Percentiles rank a stretch among this genome's conserved stretches.
Conservation (phyloP, 441 rosid species). For the Croton laevigatus region DNA sequence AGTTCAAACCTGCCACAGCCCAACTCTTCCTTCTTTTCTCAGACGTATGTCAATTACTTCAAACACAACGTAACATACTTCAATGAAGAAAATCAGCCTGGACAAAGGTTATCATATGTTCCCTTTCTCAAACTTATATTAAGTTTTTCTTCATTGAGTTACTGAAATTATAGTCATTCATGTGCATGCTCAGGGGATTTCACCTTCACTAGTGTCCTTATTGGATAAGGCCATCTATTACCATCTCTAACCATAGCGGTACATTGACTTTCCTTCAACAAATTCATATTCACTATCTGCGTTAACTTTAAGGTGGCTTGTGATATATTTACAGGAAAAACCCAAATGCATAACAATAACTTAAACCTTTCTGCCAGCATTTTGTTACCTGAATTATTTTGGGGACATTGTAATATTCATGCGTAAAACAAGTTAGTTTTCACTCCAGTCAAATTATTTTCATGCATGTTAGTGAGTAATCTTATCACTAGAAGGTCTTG, state of each 20-base stretch:
- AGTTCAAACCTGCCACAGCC: slow-evolving; percentile 47
- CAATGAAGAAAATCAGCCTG: slow-evolving; percentile 61
- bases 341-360: neutral
- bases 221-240: slow-evolving; percentile 82
- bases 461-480: neutral
- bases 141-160: slow-evolving; percentile 7
- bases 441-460: too few relatives aligned
- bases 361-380: neutral
- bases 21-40: slow-evolving; percentile 27
- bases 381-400: neutral
- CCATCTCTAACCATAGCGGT: slow-evolving; percentile 73
- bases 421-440: too few relatives aligned
- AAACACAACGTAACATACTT: slow-evolving; percentile 46
- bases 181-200: slow-evolving; percentile 91
- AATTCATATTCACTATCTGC: neutral
- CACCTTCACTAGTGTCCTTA: slow-evolving; percentile 76
- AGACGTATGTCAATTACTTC: slow-evolving; percentile 79
- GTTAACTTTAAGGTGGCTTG: neutral
- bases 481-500: neutral
- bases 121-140: slow-evolving; percentile 18
- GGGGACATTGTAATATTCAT: neutral
- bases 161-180: slow-evolving; percentile 33
- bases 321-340: neutral
- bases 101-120: slow-evolving; percentile 49
- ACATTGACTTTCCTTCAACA: slow-evolving; percentile 21